Evolutionary conservation across 2,329 filamentous ascomycete genomes (phyloP).

Genomic region (Beauveria bassiana): DNA sequence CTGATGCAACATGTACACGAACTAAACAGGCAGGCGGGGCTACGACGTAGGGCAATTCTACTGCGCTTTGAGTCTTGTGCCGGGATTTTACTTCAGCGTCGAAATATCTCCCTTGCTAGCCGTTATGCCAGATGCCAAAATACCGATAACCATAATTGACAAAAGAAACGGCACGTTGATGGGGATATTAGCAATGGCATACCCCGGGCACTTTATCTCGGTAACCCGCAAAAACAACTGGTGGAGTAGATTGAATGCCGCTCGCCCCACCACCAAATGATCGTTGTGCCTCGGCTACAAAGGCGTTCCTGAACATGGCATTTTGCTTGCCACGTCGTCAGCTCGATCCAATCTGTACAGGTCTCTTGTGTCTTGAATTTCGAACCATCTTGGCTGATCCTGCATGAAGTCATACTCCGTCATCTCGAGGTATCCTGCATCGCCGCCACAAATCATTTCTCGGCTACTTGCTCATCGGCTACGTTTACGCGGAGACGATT

Average conservation of each 20-base stretch:
- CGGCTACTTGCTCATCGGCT: background rate
- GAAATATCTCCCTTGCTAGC: no score
- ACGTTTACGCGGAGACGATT: background rate
- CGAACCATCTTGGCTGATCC: background rate
- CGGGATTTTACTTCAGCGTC: no score
- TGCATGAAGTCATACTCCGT: background rate
- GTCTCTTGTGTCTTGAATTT: background rate
- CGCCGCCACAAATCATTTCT: background rate
- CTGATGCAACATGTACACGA: no score
- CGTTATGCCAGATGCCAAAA: no score
- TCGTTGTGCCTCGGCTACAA: background rate
- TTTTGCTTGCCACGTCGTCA: background rate
- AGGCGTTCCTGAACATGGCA: background rate
- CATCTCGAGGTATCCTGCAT: background rate
- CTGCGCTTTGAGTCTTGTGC: no score
- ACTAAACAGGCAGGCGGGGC: no score
- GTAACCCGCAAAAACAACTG: slow-evolving; percentile 2
- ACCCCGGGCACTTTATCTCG: background rate
- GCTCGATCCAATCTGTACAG: background rate
- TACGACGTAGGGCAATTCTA: no score
- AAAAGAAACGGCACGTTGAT: background rate
- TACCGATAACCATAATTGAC: no score
- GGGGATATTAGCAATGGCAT: background rate
- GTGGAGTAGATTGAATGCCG: background rate
- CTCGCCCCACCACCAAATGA: background rate